A percentile compares a stretch with the other conserved stretches of the same genome.
These are phyloP conservation scores for Zygotorulaspora sp. DNA, from an alignment of 805 yeast genomes.

Conservation along the genomic window DNA sequence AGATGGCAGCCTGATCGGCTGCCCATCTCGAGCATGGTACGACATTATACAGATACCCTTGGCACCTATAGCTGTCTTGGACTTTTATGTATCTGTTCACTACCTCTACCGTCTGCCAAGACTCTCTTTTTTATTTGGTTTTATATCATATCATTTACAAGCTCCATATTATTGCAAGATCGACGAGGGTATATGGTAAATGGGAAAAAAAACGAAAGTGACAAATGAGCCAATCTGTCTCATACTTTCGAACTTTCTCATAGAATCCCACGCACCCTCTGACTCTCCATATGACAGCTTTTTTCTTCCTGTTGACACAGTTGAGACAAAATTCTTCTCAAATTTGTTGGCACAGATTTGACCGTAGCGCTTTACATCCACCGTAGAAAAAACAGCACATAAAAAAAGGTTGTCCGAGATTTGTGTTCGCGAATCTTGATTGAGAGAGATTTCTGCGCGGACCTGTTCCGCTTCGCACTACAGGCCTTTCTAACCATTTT, in stretches of 20 bases:
- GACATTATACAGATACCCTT: not conserved
- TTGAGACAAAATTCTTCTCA: not conserved
- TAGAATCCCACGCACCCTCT: not conserved
- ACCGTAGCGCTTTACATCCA: not conserved
- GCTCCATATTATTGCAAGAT: no score
- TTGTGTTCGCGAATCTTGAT: no score
- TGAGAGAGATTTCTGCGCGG: no score
- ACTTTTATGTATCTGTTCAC: no score
- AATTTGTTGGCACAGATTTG: not conserved
- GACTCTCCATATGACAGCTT: not conserved
- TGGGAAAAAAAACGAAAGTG: no score
- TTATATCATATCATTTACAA: not conserved
- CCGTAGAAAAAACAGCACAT: not conserved
- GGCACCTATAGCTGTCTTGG: not conserved
- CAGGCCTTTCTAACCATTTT: no score
- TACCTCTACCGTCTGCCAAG: no score
- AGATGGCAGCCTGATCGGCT: conserved; percentile 15
- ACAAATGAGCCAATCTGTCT: conserved; percentile 1
- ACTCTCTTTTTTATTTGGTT: not conserved
- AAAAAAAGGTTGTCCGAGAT: no score
- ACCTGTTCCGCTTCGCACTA: no score
- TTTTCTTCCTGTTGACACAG: not conserved
- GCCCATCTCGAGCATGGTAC: conserved; percentile 4
- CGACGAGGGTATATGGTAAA: no score
- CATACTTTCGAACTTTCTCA: not conserved